Base-by-base conservation (phyloP, 371 early-diverging fungal species). In the Mucor circinelloides region DNA sequence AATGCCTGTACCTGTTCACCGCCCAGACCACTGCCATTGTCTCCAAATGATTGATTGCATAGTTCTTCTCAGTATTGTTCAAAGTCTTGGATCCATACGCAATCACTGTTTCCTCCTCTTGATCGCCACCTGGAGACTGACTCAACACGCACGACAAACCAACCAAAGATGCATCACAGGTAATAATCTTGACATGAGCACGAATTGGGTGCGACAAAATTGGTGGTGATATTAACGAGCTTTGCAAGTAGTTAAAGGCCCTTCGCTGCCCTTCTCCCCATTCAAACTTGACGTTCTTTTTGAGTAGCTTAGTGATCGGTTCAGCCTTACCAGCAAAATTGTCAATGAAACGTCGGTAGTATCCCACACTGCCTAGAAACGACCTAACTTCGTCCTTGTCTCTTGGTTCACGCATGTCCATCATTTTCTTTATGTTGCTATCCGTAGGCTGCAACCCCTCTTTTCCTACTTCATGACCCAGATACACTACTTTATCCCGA, bases 121-220 rank as follows among this genome's bases (percentile, higher is more conserved):
- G 21, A 48, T 6, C 67, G 65, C 67, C 82, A 28, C 76, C 66
- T 0, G 68, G 64, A n/a, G 44, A 30, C 65, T 85, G 84, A 7
- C 65, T 66, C 0, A 87, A 50, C 0, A 83, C 71, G 0, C 71
- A 78, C 0, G 72, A 79, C 15, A 83, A 7, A 0, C 79, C 87
- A 6, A 31, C 10, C 8, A 30, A 25, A 0, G 72, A 74, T 0
- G 83, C 85, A 59, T 85, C 82, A 1, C 66, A 70, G 7, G 76
- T 60, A 10, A 85, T 17, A 2, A 74, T 69, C 55, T 81, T 76
- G 0, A 44, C 23, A 1, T 77, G 60, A 0, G 55, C 19, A 1
- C 46, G 36, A 57, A 79, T 69, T 0, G 81, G 79, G 28, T 57
- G 69, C 4, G 61, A 57, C 17, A 79, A 54, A 10, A 82, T 54